These are phyloP conservation scores for Diaporthe destruens DNA, from an alignment of 2,329 filamentous ascomycete species.

Conservation along the genomic window DNA sequence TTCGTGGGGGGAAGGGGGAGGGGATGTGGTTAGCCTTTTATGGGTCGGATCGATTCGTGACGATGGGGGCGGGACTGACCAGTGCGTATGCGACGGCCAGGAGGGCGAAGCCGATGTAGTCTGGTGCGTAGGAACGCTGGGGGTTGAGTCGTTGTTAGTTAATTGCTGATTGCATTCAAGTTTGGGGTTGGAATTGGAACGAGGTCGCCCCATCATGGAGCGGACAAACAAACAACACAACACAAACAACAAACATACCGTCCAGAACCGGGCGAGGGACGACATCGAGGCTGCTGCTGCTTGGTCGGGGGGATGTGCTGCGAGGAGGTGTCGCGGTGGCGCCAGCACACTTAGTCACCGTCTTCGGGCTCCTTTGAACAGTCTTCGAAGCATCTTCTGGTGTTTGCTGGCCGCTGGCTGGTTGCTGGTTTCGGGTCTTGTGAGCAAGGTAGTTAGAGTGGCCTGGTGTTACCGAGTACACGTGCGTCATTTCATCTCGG, in stretches of 20 bases:
- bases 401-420: constrained; percentile 2
- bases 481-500: constrained; percentile 15
- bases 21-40: neutral
- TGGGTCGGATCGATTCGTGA: too few species aligned
- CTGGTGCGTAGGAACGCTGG: constrained; percentile 85
- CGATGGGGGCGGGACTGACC: constrained; percentile 57
- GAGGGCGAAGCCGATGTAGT: constrained; percentile 83
- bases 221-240: too few species aligned
- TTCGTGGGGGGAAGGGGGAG: constrained; percentile 22
- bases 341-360: constrained; percentile 61
- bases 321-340: constrained; percentile 46
- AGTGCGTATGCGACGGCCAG: constrained; percentile 77
- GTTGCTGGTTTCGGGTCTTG: constrained; percentile 20
- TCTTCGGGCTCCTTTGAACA: constrained; percentile 54
- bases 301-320: constrained; percentile 40
- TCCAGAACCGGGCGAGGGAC: constrained; percentile 60
- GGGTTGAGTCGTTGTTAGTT: constrained; percentile 31
- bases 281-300: constrained; percentile 44
- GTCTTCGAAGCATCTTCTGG: constrained; percentile 53
- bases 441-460: neutral
- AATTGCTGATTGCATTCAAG: too few species aligned
- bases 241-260: constrained; percentile 51
- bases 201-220: too few species aligned
- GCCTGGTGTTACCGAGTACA: neutral
- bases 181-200: too few species aligned